phyloP scores from a whole-genome alignment of 257 asterid genomes.

The Penstemon davidsonii region DNA sequence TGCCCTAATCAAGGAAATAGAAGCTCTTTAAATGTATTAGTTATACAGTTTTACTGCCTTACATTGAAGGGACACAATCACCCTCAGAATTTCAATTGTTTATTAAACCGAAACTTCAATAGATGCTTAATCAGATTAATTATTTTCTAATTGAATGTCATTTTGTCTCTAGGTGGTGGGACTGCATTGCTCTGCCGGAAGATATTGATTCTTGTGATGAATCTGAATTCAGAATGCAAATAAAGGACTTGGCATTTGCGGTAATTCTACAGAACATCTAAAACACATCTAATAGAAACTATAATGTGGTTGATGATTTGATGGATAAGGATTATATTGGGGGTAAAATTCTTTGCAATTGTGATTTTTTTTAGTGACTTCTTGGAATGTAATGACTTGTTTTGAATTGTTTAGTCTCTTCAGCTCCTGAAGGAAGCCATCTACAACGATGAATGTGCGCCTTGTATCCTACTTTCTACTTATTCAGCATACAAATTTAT shows the following conservation, averaged over 20 bases:
- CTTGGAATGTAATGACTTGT: conserved; percentile 22
- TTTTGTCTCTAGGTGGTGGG: conserved; percentile 85
- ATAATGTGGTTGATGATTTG: conserved; percentile 3
- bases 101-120: not conserved
- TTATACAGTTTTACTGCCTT: too few relatives aligned
- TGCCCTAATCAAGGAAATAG: not conserved
- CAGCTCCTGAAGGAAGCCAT: conserved; percentile 88
- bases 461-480: conserved; percentile 69
- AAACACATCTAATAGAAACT: not conserved
- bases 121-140: not conserved
- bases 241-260: conserved; percentile 81
- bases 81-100: not conserved
- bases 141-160: not conserved
- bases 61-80: not conserved
- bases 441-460: conserved; percentile 73
- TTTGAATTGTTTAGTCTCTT: conserved; percentile 64
- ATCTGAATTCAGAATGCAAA: conserved; percentile 63
- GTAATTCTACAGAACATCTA: conserved; percentile 40
- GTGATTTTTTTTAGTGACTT: conserved; percentile 5
- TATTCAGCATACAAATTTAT: conserved; percentile 26
- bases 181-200: conserved; percentile 79
- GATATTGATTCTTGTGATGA: conserved; percentile 71
- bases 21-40: not conserved
- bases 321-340: not conserved
- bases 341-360: not conserved